Conservation (phyloP, 345 rosid genomes). For the Populus davidiana region DNA sequence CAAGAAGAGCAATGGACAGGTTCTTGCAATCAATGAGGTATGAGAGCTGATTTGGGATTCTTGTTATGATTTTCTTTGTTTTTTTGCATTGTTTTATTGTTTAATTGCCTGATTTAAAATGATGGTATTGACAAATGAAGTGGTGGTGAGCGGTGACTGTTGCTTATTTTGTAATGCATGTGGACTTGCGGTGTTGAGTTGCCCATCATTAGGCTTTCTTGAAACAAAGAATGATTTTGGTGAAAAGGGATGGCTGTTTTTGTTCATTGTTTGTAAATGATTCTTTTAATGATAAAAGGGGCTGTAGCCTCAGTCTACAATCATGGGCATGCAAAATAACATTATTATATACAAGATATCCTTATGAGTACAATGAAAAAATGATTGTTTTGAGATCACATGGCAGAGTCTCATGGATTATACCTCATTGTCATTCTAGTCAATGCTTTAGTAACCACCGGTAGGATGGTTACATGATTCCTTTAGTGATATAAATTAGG, state of each 20-base stretch:
- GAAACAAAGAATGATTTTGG: background rate
- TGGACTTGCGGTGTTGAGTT: background rate
- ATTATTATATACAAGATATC: background rate
- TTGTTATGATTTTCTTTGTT: background rate
- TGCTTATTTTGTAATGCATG: background rate
- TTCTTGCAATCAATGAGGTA: slow-evolving; percentile 59
- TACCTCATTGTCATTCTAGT: background rate
- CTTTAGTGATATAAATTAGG: too few species aligned
- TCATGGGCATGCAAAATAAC: too few species aligned
- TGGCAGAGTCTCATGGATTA: background rate
- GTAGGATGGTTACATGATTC: too few species aligned
- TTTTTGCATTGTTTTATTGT: background rate
- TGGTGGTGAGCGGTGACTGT: background rate
- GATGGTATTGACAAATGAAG: background rate
- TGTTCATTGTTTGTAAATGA: background rate
- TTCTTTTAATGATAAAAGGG: background rate
- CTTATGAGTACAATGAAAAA: too few species aligned
- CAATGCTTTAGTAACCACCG: too few species aligned
- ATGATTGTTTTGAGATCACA: background rate
- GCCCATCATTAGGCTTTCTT: background rate
- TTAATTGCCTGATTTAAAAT: background rate
- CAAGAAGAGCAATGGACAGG: slow-evolving; percentile 54
- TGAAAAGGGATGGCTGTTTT: background rate
- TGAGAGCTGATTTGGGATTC: background rate
- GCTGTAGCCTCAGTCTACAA: too few species aligned